phyloP scores from a whole-genome alignment of 2,329 filamentous ascomycete species.

The Mycosphaerella sp. region DNA sequence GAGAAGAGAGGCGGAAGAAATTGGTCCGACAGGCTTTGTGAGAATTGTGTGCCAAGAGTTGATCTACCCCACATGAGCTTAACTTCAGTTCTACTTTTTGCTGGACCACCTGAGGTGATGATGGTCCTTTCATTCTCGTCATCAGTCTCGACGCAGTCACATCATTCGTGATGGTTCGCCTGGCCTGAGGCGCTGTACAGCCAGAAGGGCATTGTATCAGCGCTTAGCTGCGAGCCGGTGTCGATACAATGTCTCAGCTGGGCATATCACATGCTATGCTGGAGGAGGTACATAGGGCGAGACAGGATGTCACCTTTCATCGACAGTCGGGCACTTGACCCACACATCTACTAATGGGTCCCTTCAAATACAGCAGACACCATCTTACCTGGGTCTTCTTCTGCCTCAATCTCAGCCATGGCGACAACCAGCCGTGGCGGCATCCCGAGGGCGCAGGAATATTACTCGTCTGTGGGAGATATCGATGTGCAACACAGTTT shows the following conservation, averaged over 20 bases:
- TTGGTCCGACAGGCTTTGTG: background rate
- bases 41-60: slow-evolving; percentile 8
- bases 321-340: background rate
- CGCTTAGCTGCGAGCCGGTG: background rate
- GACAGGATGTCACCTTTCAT: background rate
- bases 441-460: slow-evolving; percentile 14
- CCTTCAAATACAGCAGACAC: background rate
- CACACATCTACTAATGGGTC: background rate
- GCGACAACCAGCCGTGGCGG: slow-evolving; percentile 5
- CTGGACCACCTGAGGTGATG: too few species aligned
- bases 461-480: slow-evolving; percentile 20
- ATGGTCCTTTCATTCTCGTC: too few species aligned
- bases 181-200: background rate
- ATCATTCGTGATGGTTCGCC: too few species aligned
- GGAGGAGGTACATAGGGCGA: background rate
- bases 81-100: background rate
- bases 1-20: slow-evolving; percentile 10
- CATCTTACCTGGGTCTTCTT: background rate
- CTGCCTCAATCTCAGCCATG: slow-evolving; percentile 3
- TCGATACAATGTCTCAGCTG: background rate
- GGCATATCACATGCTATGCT: slow-evolving; percentile 1
- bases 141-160: too few species aligned
- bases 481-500: slow-evolving; percentile 35
- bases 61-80: background rate
- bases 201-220: too few species aligned